Evolutionary conservation across 805 yeast genomes (phyloP).

Genomic region (Peterozyma xylosa): DNA sequence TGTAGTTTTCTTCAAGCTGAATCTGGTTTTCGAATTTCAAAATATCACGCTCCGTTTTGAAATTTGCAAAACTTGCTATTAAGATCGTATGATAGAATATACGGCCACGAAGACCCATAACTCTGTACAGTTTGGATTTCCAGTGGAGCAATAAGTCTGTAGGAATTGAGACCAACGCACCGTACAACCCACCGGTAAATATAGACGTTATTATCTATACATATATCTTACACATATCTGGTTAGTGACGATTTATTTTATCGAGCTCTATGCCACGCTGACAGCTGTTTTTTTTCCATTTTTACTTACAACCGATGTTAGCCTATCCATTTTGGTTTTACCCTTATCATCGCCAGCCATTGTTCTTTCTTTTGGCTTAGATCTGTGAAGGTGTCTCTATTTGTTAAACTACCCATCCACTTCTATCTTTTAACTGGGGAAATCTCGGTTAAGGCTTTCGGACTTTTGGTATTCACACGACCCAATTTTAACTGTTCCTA

Average conservation of each 20-base stretch:
- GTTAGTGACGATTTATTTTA: slow-evolving; percentile 10
- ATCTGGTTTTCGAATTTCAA: slow-evolving; percentile 22
- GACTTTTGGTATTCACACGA: too few relatives aligned
- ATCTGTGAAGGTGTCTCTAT: too few relatives aligned
- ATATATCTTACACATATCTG: slow-evolving; percentile 8
- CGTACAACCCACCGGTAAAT: slow-evolving; percentile 26
- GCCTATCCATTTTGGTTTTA: slow-evolving; percentile 7
- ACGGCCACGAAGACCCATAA: slow-evolving; percentile 26
- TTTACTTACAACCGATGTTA: slow-evolving; percentile 6
- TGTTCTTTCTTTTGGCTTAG: too few relatives aligned
- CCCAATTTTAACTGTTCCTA: too few relatives aligned
- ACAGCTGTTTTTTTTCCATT: too few relatives aligned
- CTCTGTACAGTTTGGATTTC: slow-evolving; percentile 28
- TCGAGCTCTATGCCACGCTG: too few relatives aligned
- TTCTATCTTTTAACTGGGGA: too few relatives aligned
- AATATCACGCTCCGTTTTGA: slow-evolving; percentile 26
- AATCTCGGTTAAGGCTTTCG: too few relatives aligned
- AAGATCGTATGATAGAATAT: slow-evolving; percentile 29
- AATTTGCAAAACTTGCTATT: slow-evolving; percentile 27
- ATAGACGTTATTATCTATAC: slow-evolving; percentile 22
- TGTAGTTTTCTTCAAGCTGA: slow-evolving; percentile 22
- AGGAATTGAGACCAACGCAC: slow-evolving; percentile 28
- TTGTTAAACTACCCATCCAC: too few relatives aligned
- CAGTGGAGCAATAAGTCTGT: slow-evolving; percentile 25
- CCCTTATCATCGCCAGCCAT: background rate